Evolutionary conservation across 768 basidiomycete species (phyloP), one percentile per base, ranked within the genome.

Genomic region (Coprinopsis cinerea): DNA sequence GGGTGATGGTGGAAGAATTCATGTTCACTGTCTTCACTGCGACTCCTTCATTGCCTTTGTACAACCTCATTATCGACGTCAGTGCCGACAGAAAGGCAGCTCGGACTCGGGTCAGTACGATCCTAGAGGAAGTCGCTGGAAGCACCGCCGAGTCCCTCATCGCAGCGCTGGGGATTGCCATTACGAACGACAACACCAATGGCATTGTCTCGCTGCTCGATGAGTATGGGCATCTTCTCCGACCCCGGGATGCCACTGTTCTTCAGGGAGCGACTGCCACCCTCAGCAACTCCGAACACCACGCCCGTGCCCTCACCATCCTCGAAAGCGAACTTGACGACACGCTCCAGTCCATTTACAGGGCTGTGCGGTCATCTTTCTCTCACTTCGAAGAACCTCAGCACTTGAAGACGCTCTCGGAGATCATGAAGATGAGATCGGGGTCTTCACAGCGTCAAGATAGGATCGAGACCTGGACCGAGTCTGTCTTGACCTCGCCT

Each of bases 261-360:
- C 60, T 82, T 17, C 81, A 80, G 49, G 53, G 58, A 14, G 77
- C 79, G 0, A 72, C 74, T 7, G 53, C 65, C 14, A 51, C 68
- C 34, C 62, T 83, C 42, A 57, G 69, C 0, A 57, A 59, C 13
- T 52, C 55, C 3, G 34, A 55, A 3, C 64, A 66, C 57, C 61
- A 62, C n/a, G 35, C 49, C 0, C 61, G 65, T 24, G 72, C 69
- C 15, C 56, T 77, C 0, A 51, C 66, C 22, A 73, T 83, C 49
- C 56, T 79, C 48, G 75, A 81, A 53, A 69, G 66, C 49, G 82
- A 85, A 55, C 66, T 85, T 0, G 40, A 69, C 20, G 77, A 79
- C 39, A 68, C 73, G 14, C 61, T 72, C 1, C 61, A 61, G 3
- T 66, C 69, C 2, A 68, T 82, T 34, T 71, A 64, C 27, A 64